A percentile compares a stretch with the other conserved stretches of the same genome.
phyloP scores from a whole-genome alignment of 2,329 filamentous ascomycete genomes.

The Arthrobotrys sinensis region DNA sequence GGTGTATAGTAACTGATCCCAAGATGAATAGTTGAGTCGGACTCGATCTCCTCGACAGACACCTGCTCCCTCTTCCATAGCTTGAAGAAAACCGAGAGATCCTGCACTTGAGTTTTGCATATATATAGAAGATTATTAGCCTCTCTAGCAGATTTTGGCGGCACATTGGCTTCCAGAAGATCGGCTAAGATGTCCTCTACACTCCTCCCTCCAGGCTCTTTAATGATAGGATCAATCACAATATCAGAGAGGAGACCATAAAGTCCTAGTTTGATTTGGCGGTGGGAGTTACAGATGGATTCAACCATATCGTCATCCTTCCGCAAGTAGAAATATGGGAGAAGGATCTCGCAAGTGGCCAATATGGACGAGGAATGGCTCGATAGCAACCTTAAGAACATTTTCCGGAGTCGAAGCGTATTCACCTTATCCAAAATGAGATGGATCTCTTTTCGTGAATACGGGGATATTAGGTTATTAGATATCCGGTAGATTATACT shows the following conservation, averaged over 20 bases:
- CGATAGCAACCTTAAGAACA: no score
- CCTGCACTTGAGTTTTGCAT: background rate
- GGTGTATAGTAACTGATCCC: no score
- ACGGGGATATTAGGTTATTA: no score
- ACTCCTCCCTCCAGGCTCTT: background rate
- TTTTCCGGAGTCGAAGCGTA: no score
- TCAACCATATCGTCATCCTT: background rate
- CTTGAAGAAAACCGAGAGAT: background rate
- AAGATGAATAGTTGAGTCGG: no score
- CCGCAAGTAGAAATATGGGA: background rate
- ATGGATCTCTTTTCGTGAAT: no score
- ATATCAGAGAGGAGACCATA: background rate
- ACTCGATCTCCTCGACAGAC: no score
- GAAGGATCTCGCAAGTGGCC: no score
- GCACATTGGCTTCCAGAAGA: background rate
- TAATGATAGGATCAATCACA: background rate
- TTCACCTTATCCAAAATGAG: no score
- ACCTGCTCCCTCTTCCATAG: slow-evolving; percentile 3
- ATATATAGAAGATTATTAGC: background rate
- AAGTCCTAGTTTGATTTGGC: background rate
- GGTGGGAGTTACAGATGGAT: background rate
- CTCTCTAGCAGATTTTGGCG: background rate
- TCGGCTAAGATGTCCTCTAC: background rate
- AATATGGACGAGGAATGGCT: no score
- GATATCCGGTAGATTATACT: no score